These are phyloP conservation scores for Lasiodiplodia sp. DNA, from an alignment of 2,329 filamentous ascomycete genomes.

Conservation along the genomic window DNA sequence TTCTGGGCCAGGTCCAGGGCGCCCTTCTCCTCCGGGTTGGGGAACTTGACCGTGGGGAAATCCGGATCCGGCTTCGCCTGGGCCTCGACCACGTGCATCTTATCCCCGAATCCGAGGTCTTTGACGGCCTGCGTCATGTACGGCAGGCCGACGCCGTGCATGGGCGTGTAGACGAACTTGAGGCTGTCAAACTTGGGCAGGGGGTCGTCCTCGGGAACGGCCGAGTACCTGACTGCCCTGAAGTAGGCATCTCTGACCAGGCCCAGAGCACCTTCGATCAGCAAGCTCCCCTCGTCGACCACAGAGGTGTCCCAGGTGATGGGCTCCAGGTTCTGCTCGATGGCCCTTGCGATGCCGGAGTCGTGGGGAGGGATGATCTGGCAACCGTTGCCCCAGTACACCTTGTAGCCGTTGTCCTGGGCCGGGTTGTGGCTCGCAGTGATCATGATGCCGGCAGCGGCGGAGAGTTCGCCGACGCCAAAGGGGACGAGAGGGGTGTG, in stretches of 20 bases:
- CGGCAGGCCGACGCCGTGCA: conserved; percentile 63
- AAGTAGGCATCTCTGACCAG: conserved; percentile 54
- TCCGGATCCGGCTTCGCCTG: conserved; percentile 67
- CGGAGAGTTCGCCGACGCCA: conserved; percentile 60
- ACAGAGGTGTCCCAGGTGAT: conserved; percentile 55
- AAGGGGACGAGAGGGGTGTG: conserved; percentile 71
- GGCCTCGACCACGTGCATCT: conserved; percentile 56
- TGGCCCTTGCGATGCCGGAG: conserved; percentile 63
- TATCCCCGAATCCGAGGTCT: conserved; percentile 49
- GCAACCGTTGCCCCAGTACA: conserved; percentile 70
- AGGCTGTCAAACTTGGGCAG: conserved; percentile 35
- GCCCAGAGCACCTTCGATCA: conserved; percentile 52
- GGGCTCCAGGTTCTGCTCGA: conserved; percentile 62
- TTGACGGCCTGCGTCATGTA: conserved; percentile 54
- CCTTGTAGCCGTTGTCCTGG: conserved; percentile 72
- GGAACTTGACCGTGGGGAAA: conserved; percentile 70
- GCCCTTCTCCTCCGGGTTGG: conserved; percentile 70
- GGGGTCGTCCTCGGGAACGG: conserved; percentile 40
- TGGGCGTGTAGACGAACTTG: conserved; percentile 62
- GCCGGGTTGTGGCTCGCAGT: conserved; percentile 72
- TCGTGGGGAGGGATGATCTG: conserved; percentile 72
- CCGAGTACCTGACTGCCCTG: conserved; percentile 51
- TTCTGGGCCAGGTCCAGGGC: conserved; percentile 66
- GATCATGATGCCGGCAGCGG: conserved; percentile 69
- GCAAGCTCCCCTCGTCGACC: conserved; percentile 48